These are phyloP conservation scores for Inosperma sp. DNA, from an alignment of 768 basidiomycete genomes.

Conservation along the genomic window DNA sequence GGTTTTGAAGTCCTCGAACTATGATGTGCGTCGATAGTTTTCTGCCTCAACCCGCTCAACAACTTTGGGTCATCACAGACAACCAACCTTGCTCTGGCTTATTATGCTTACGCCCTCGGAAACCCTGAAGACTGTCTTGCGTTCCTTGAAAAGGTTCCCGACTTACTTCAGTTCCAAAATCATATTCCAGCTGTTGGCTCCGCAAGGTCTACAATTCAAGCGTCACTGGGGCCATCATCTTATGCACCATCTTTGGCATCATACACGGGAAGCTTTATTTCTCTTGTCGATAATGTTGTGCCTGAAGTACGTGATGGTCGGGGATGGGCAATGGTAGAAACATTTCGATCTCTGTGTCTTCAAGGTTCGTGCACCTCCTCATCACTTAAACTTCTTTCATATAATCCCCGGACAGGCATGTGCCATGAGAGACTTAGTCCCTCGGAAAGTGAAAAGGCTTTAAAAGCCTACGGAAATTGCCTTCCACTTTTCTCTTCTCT, in stretches of 20 bases:
- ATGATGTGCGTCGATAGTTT: constrained; percentile 47
- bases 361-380: constrained; percentile 49
- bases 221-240: constrained; percentile 23
- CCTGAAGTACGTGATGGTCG: constrained; percentile 64
- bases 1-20: constrained; percentile 44
- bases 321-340: constrained; percentile 69
- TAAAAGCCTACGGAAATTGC: constrained; percentile 52
- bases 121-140: constrained; percentile 58
- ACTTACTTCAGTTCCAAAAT: constrained; percentile 49
- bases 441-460: constrained; percentile 43
- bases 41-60: constrained; percentile 4
- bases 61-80: constrained; percentile 41
- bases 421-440: constrained; percentile 58
- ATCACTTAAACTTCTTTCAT: not conserved
- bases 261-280: constrained; percentile 46
- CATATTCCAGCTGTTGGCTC: constrained; percentile 46
- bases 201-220: constrained; percentile 33
- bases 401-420: constrained; percentile 53
- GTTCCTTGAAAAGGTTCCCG: constrained; percentile 51
- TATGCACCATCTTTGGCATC: constrained; percentile 43
- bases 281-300: constrained; percentile 36
- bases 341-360: constrained; percentile 70
- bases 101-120: constrained; percentile 75
- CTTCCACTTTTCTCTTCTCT: constrained; percentile 51
- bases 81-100: constrained; percentile 63